Percentiles rank a stretch among this genome's conserved stretches.
Evolutionary conservation across 139 green algal genomes (phyloP).

Genomic region (Picochlorum sp.): DNA sequence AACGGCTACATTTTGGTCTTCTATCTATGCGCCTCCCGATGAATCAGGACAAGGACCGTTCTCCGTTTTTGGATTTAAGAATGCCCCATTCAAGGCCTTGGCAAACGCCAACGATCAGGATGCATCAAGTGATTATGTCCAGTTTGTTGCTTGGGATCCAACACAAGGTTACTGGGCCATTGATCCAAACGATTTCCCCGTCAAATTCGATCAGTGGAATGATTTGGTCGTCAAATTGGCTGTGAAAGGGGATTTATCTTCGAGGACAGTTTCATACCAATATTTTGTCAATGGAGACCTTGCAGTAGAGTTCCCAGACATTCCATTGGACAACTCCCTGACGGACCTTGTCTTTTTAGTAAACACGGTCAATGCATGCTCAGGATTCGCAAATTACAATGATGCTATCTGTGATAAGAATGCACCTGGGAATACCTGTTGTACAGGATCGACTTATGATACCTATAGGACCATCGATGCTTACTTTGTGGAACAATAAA

Average conservation of each 20-base stretch:
- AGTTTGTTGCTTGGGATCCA: constrained; percentile 1
- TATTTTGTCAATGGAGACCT: constrained; percentile 1
- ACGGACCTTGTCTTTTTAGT: background rate
- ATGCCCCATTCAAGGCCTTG: background rate
- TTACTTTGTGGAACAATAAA: background rate
- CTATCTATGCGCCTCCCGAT: background rate
- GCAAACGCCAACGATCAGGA: background rate
- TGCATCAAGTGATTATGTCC: background rate
- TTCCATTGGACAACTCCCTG: background rate
- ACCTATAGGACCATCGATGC: background rate
- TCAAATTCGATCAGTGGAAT: background rate
- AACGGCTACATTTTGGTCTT: background rate
- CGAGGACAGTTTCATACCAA: background rate
- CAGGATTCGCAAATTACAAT: constrained; percentile 3
- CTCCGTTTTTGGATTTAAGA: constrained; percentile 1
- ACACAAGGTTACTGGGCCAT: background rate
- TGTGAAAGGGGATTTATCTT: background rate
- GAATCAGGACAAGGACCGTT: background rate
- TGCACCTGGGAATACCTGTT: background rate
- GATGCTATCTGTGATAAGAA: background rate
- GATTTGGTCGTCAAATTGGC: constrained; percentile 1
- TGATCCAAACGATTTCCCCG: background rate
- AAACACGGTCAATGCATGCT: background rate
- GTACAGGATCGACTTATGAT: background rate
- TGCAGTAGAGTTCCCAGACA: background rate